A percentile compares a stretch with the other conserved stretches of the same genome.
These are phyloP conservation scores for Bromus sterilis DNA, from an alignment of 176 grass and related monocot species.

Conservation along the genomic window DNA sequence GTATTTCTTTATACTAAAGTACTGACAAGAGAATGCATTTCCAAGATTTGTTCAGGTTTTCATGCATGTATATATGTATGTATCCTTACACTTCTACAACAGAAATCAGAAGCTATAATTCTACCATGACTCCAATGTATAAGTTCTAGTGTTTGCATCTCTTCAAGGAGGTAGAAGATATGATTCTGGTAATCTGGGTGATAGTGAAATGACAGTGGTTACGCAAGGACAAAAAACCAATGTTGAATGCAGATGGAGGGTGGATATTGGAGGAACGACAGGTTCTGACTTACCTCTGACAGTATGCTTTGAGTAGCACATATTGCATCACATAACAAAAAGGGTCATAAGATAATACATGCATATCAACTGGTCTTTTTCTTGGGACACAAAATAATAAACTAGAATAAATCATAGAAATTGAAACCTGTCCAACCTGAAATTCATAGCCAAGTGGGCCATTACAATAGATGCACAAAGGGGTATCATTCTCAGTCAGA, in stretches of 20 bases:
- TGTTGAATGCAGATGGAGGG: not conserved
- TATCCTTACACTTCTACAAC: not conserved
- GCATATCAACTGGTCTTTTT: not conserved
- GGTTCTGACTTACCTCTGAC: not conserved
- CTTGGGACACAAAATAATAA: not conserved
- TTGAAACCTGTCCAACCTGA: slow-evolving; percentile 28
- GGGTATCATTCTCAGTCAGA: slow-evolving; percentile 29
- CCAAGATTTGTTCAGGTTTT: too few relatives aligned
- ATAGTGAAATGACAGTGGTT: not conserved
- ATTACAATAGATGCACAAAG: slow-evolving; percentile 47
- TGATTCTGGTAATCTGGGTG: not conserved
- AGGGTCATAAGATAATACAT: not conserved
- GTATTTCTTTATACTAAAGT: not conserved
- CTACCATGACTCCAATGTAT: not conserved
- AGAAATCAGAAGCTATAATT: not conserved
- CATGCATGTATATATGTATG: too few relatives aligned
- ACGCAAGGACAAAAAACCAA: not conserved
- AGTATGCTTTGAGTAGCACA: not conserved
- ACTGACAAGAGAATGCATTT: not conserved
- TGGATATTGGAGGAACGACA: not conserved
- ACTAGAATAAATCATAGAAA: not conserved
- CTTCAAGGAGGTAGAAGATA: not conserved
- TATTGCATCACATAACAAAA: not conserved
- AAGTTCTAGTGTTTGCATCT: not conserved
- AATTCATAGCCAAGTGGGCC: slow-evolving; percentile 50